Evolutionary conservation across 2,329 filamentous ascomycete genomes (phyloP), one percentile per base, ranked within the genome.

Genomic region (Hirsutella rhossiliensis): DNA sequence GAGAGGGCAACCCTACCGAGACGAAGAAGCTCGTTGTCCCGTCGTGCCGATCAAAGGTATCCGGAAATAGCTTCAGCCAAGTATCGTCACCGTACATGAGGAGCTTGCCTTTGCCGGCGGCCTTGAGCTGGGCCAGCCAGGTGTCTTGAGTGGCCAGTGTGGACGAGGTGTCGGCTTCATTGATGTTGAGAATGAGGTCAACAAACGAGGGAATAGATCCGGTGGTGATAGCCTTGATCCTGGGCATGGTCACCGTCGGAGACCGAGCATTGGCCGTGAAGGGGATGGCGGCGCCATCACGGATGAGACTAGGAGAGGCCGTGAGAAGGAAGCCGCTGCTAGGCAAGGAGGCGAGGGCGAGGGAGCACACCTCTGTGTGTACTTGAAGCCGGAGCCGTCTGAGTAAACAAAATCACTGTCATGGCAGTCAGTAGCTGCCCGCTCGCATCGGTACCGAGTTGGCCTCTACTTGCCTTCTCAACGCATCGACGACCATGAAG

Each of bases 11-110:
- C 77, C 83, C 72, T 63, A 94, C 87, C 62, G 92, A 88, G 54
- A 98, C 92, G 63, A 97, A 98, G 63, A 98, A 98, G 66, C 90
- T 97, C 45, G 88, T 88, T 2, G 92, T 98, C 40, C 94, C 92
- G 63, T 98, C 94, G 42, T 80, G 73, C 36, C 89, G 80, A 53
- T 82, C 79, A 66, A 98, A 98, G 40, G 84, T 87, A 15, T 76
- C 79, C 1, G 92, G 92, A 55, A 98, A 98, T 13, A 98, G 72
- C 67, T 96, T 97, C 53, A 98, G 69, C 94, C 92, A 98, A 18
- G 92, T 98, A 61, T 98, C 92, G 57, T 98, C 92, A 41, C 92
- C 92, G 58, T 92, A 96, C 82, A 98, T 92, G 59, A 96, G 71
- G 49, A 97, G 72, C 55, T 86, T 88, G 18, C 86, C 87, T 17